Evolutionary conservation across 139 green algal genomes (phyloP).

Genomic region (Chloropicon primus): DNA sequence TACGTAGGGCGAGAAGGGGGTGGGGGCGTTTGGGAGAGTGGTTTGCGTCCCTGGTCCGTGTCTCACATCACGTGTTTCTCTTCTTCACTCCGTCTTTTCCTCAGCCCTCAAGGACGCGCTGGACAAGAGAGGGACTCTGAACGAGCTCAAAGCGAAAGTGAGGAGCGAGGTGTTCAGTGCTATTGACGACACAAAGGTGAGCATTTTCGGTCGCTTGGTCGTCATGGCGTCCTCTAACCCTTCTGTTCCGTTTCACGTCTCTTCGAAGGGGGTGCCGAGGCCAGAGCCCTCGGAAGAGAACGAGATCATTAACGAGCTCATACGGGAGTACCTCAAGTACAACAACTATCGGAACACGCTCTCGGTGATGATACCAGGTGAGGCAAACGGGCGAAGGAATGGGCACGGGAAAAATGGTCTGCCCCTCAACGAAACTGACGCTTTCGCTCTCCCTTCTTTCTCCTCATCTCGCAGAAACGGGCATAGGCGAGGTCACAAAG

Average conservation of each 20-base stretch:
- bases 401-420: no score
- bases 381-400: neutral
- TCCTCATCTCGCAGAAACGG: neutral
- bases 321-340: constrained; percentile 42
- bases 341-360: constrained; percentile 13
- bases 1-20: neutral
- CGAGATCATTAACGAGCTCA: constrained; percentile 48
- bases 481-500: neutral
- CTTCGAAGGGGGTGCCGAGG: neutral
- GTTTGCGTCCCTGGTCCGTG: neutral
- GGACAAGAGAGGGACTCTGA: neutral
- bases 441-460: neutral
- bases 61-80: no score
- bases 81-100: neutral
- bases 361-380: constrained; percentile 7
- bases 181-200: constrained; percentile 6
- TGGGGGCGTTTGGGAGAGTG: no score
- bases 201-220: neutral
- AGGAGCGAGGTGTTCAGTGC: constrained; percentile 10
- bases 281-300: constrained; percentile 32
- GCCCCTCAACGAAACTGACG: no score
- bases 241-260: neutral
- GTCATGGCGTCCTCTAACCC: neutral
- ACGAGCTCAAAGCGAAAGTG: constrained; percentile 1
- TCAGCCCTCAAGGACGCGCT: neutral